Conservation (phyloP, 768 basidiomycete genomes). For the Mycena latifolia region DNA sequence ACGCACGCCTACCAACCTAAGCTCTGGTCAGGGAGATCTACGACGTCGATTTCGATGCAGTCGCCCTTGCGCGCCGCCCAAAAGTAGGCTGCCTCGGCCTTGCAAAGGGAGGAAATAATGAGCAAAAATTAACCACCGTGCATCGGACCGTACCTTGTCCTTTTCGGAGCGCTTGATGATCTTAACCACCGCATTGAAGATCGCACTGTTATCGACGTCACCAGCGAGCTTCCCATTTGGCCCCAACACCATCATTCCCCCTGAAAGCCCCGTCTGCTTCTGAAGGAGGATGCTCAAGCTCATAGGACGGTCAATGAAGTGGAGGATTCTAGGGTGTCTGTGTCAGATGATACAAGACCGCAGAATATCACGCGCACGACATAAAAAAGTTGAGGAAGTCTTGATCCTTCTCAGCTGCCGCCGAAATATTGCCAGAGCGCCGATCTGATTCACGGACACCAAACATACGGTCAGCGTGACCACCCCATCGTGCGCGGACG, state of each 20-base stretch:
- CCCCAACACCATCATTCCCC: background rate
- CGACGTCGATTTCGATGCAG: slow-evolving; percentile 31
- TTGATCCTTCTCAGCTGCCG: background rate
- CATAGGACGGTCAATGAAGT: slow-evolving; percentile 5
- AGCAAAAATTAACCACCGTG: background rate
- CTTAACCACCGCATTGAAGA: slow-evolving; percentile 11
- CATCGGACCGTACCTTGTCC: slow-evolving; percentile 13
- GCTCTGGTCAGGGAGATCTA: slow-evolving; percentile 30
- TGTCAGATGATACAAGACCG: too few species aligned
- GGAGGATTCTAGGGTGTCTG: background rate
- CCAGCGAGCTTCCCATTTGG: background rate
- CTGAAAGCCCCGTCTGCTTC: slow-evolving; percentile 10
- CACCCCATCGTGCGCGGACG: slow-evolving; percentile 31
- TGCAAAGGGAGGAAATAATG: background rate
- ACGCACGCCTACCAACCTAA: slow-evolving; percentile 24
- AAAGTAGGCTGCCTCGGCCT: slow-evolving; percentile 26
- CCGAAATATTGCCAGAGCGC: background rate
- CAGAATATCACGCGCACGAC: background rate
- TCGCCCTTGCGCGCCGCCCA: slow-evolving; percentile 31
- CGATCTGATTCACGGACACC: slow-evolving; percentile 15
- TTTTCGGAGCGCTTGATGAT: slow-evolving; percentile 12
- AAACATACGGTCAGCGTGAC: slow-evolving; percentile 25
- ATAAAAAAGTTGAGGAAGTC: background rate
- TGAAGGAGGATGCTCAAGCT: slow-evolving; percentile 7
- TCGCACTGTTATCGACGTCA: slow-evolving; percentile 5